Evolutionary conservation across 768 basidiomycete species (phyloP).

Genomic region (Sporobolomyces pararoseus): DNA sequence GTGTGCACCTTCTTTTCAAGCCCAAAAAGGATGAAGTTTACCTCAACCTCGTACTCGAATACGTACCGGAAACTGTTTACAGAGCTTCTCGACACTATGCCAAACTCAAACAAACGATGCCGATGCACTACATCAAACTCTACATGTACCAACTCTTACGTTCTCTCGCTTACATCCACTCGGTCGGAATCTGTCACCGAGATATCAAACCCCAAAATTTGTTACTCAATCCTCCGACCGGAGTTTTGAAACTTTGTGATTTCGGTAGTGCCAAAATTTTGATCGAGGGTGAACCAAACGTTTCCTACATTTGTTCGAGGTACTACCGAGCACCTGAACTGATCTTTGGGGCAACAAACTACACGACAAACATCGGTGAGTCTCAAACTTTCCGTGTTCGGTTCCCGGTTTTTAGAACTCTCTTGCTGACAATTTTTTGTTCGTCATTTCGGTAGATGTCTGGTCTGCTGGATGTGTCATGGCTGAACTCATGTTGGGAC

Average conservation of each 20-base stretch:
- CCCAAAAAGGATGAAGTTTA: constrained; percentile 97
- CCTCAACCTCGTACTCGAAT: constrained; percentile 98
- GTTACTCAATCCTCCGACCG: constrained; percentile 91
- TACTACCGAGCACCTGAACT: constrained; percentile 99
- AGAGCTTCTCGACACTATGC: constrained; percentile 97
- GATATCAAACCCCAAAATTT: constrained; percentile 99
- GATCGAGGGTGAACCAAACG: constrained; percentile 95
- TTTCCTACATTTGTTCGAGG: constrained; percentile 98
- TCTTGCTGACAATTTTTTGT: neutral
- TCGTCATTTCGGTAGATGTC: constrained; percentile 61
- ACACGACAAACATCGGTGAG: constrained; percentile 97
- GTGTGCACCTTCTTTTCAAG: constrained; percentile 2
- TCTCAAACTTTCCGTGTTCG: constrained; percentile 34
- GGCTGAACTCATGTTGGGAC: constrained; percentile 99
- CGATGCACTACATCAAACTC: constrained; percentile 97
- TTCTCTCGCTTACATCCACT: constrained; percentile 98
- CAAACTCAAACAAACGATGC: constrained; percentile 99
- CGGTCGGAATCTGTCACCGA: constrained; percentile 97
- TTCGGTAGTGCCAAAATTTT: constrained; percentile 99
- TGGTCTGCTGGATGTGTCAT: constrained; percentile 99
- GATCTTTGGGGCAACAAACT: constrained; percentile 99
- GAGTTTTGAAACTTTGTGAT: constrained; percentile 95
- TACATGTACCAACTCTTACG: constrained; percentile 99
- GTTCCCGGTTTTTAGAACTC: neutral
- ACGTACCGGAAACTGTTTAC: constrained; percentile 98